These are phyloP conservation scores for Neonectria coccinea DNA, from an alignment of 2,329 filamentous ascomycete species.

Conservation along the genomic window DNA sequence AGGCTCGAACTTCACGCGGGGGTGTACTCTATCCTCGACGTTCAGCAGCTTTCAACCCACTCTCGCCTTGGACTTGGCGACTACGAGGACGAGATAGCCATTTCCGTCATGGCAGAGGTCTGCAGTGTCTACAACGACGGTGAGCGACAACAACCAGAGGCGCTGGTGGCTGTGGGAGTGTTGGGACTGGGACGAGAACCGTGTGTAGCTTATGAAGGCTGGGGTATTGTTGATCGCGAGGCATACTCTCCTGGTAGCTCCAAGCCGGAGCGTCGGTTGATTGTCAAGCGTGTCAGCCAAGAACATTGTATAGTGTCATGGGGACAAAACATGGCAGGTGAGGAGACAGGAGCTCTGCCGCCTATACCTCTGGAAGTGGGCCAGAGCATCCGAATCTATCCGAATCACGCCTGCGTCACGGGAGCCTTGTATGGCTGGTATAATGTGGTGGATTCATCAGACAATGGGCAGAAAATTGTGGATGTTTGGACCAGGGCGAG, in stretches of 20 bases:
- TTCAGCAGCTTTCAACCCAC: slow-evolving; percentile 73
- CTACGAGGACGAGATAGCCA: slow-evolving; percentile 61
- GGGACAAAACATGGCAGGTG: slow-evolving; percentile 45
- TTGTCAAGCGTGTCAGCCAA: slow-evolving; percentile 72
- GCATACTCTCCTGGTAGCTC: slow-evolving; percentile 1
- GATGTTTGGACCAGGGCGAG: slow-evolving; percentile 64
- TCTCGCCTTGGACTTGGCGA: slow-evolving; percentile 45
- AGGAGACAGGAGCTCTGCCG: not conserved
- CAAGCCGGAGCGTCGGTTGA: slow-evolving; percentile 51
- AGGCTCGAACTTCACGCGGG: slow-evolving; percentile 72
- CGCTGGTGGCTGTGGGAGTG: slow-evolving; percentile 67
- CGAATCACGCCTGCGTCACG: slow-evolving; percentile 74
- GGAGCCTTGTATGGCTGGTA: slow-evolving; percentile 72
- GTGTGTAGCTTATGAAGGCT: slow-evolving; percentile 69
- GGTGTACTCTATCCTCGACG: slow-evolving; percentile 72
- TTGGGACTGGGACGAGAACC: slow-evolving; percentile 72
- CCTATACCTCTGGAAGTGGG: slow-evolving; percentile 60
- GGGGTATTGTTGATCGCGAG: slow-evolving; percentile 66
- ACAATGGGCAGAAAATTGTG: slow-evolving; percentile 57
- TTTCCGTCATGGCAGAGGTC: slow-evolving; percentile 71
- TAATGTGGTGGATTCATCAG: slow-evolving; percentile 58
- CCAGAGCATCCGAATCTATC: slow-evolving; percentile 60
- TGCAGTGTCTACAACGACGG: slow-evolving; percentile 66
- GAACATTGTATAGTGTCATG: slow-evolving; percentile 72
- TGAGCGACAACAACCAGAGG: slow-evolving; percentile 57